Conservation (phyloP, 495 filamentous ascomycete genomes). For the Aspergillus bridgeri region DNA sequence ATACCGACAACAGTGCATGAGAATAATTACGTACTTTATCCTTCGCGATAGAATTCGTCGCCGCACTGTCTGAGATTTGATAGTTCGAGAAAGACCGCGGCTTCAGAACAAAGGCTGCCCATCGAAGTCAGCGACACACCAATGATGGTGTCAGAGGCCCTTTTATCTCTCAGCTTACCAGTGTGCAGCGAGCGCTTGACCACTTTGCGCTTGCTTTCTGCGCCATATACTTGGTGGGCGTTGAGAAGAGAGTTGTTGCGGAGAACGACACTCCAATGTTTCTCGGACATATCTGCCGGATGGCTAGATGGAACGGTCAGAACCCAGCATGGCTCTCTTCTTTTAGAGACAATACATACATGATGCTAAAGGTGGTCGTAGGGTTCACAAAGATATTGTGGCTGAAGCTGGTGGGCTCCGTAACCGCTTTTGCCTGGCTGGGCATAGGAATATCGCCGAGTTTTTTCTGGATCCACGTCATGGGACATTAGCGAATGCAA, state of each 20-base stretch:
- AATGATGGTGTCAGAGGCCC: no score
- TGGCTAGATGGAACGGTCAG: constrained; percentile 1
- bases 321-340: no score
- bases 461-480: no score
- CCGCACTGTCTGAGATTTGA: constrained; percentile 2
- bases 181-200: constrained; percentile 7
- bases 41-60: not conserved
- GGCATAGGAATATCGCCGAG: no score
- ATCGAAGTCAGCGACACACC: no score
- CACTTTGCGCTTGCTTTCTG: not conserved
- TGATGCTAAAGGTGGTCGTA: constrained; percentile 4
- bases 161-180: no score
- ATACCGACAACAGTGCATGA: no score
- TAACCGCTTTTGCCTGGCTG: no score
- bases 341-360: no score
- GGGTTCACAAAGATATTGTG: constrained; percentile 9
- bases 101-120: constrained; percentile 7
- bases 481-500: no score
- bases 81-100: constrained; percentile 3
- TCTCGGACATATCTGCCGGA: constrained; percentile 8
- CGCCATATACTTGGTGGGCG: not conserved
- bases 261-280: constrained; percentile 6
- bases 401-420: constrained; percentile 6
- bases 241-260: constrained; percentile 10
- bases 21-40: not conserved